Conservation (phyloP, 1,284 basidiomycete genomes). For the Trametes hirsuta region DNA sequence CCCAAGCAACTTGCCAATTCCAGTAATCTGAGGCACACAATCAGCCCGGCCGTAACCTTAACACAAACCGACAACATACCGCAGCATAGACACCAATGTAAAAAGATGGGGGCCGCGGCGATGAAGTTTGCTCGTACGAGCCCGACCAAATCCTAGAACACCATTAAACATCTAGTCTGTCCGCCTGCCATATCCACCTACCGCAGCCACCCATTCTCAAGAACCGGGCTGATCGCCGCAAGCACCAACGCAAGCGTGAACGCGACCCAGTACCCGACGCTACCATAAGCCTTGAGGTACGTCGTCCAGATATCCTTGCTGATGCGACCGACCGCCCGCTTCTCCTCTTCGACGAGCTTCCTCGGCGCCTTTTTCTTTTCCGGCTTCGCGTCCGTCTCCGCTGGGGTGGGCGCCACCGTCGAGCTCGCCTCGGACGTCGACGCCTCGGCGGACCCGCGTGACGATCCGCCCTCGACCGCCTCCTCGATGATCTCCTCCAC, state of each 20-base stretch:
- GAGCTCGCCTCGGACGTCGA: constrained; percentile 53
- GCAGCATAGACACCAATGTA: constrained; percentile 81
- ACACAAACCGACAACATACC: constrained; percentile 39
- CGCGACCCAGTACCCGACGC: constrained; percentile 68
- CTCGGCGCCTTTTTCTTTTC: constrained; percentile 69
- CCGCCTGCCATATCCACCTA: constrained; percentile 32
- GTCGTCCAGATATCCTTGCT: constrained; percentile 78
- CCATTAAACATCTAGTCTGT: neutral
- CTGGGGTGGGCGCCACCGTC: constrained; percentile 42
- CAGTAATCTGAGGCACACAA: constrained; percentile 11
- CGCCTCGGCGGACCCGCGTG: constrained; percentile 34
- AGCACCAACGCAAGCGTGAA: constrained; percentile 65
- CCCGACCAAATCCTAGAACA: constrained; percentile 66
- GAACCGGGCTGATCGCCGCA: constrained; percentile 74
- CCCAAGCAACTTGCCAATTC: constrained; percentile 35
- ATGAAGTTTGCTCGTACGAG: constrained; percentile 40
- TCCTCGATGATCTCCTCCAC: constrained; percentile 29
- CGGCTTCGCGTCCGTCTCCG: constrained; percentile 43
- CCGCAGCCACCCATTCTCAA: constrained; percentile 86
- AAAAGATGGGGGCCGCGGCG: constrained; percentile 58
- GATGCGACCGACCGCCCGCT: constrained; percentile 84
- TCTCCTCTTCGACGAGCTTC: constrained; percentile 91
- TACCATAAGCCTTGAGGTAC: constrained; percentile 78
- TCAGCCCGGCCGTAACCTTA: neutral
- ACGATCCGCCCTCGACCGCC: constrained; percentile 4